A percentile compares a stretch with the other conserved stretches of the same genome.
Evolutionary conservation across 2,329 filamentous ascomycete genomes (phyloP).

Genomic region (Alternaria hordeiaustralica): DNA sequence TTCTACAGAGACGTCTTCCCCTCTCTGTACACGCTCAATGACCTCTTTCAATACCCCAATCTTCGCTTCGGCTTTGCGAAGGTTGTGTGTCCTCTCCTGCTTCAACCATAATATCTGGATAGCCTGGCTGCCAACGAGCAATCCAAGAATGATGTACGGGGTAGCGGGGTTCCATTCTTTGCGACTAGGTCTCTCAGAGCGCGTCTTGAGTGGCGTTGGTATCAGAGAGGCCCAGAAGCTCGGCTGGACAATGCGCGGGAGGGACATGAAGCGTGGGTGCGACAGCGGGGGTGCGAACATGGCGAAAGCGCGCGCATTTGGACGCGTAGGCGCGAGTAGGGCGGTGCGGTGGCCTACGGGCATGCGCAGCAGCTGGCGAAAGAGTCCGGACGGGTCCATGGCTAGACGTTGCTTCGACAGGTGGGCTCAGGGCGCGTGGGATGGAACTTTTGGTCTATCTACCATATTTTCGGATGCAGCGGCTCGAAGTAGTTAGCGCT

Average conservation of each 20-base stretch:
- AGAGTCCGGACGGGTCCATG: conserved; percentile 35
- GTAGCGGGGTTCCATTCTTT: conserved; percentile 64
- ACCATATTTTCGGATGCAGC: conserved; percentile 2
- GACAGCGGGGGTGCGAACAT: conserved; percentile 21
- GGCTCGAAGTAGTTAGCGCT: conserved; percentile 4
- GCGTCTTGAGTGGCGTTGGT: conserved; percentile 37
- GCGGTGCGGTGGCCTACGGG: conserved; percentile 30
- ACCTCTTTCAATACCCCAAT: conserved; percentile 78
- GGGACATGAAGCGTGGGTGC: conserved; percentile 31
- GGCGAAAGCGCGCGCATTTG: conserved; percentile 31
- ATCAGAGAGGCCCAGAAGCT: conserved; percentile 49
- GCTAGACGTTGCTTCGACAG: background rate
- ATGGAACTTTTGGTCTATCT: background rate
- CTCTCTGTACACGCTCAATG: conserved; percentile 56
- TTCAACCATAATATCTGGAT: conserved; percentile 88
- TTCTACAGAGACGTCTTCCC: conserved; percentile 71
- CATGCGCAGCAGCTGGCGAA: conserved; percentile 38
- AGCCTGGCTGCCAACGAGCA: conserved; percentile 92
- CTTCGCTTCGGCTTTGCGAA: conserved; percentile 77
- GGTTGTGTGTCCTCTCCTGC: conserved; percentile 75
- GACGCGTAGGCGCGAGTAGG: conserved; percentile 18
- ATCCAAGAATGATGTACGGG: conserved; percentile 68
- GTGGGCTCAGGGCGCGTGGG: background rate
- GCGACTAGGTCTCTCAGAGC: conserved; percentile 15
- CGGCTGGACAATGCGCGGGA: conserved; percentile 47